Evolutionary conservation across 2,329 filamentous ascomycete species (phyloP).

Genomic region (Gremmenia infestans): DNA sequence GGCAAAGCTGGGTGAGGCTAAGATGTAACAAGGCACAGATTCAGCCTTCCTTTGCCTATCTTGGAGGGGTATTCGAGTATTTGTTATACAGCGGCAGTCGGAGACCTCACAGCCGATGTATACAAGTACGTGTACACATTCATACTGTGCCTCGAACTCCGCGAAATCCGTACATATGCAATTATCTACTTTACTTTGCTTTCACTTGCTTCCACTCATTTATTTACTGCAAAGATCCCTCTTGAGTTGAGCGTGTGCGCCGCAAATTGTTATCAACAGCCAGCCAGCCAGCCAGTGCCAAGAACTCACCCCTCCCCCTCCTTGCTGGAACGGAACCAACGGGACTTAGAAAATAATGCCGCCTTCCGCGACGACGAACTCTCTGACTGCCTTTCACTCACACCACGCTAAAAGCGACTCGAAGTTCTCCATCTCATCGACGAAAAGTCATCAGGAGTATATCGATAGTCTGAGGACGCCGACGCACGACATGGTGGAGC

Average conservation of each 20-base stretch:
- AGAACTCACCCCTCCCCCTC: neutral
- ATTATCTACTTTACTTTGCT: no score
- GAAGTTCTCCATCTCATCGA: slow-evolving; percentile 17
- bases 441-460: slow-evolving; percentile 28
- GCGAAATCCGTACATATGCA: no score
- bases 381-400: neutral
- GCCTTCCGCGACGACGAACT: neutral
- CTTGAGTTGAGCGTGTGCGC: neutral
- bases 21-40: neutral
- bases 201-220: no score
- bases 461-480: slow-evolving; percentile 26
- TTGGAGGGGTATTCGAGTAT: neutral
- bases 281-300: neutral
- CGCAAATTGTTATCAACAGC: neutral
- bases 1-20: neutral
- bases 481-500: slow-evolving; percentile 38
- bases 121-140: neutral
- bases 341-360: neutral
- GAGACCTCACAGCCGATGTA: neutral
- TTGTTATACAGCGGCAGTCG: neutral
- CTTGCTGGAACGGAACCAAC: neutral
- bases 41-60: neutral
- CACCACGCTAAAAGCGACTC: slow-evolving; percentile 12
- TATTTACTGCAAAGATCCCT: neutral
- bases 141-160: no score